phyloP scores from a whole-genome alignment of 768 basidiomycete species.

The Rhizopogon vulgaris region DNA sequence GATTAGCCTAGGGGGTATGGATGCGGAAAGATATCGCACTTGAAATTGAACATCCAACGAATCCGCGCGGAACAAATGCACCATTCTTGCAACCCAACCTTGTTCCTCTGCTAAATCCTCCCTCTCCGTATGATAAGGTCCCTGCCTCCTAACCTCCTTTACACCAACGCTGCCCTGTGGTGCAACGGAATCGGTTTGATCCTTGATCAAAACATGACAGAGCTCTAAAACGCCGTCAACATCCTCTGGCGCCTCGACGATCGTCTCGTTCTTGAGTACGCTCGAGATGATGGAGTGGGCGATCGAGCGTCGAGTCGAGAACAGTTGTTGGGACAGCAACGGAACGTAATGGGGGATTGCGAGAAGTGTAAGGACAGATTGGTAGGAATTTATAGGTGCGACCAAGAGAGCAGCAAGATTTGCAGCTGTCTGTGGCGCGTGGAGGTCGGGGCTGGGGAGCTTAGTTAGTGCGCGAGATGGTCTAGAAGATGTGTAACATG shows the following conservation, averaged over 20 bases:
- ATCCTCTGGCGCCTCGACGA: slow-evolving; percentile 90
- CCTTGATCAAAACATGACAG: slow-evolving; percentile 87
- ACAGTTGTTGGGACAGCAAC: slow-evolving; percentile 80
- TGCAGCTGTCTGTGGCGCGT: slow-evolving; percentile 77
- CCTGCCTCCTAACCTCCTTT: slow-evolving; percentile 49
- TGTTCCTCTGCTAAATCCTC: slow-evolving; percentile 98
- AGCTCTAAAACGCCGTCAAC: slow-evolving; percentile 91
- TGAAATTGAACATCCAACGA: slow-evolving; percentile 86
- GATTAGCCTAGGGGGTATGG: background rate
- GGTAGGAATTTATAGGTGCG: slow-evolving; percentile 94
- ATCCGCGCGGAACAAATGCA: slow-evolving; percentile 89
- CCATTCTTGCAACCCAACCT: slow-evolving; percentile 97
- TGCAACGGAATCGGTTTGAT: slow-evolving; percentile 56
- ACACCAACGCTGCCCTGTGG: slow-evolving; percentile 21
- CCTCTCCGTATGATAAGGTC: slow-evolving; percentile 58
- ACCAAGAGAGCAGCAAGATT: slow-evolving; percentile 91
- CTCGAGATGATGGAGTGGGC: slow-evolving; percentile 93
- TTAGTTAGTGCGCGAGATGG: slow-evolving; percentile 3
- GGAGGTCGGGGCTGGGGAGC: slow-evolving; percentile 69
- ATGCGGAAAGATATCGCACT: slow-evolving; percentile 37
- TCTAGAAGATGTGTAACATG: slow-evolving; percentile 21
- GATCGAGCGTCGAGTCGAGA: slow-evolving; percentile 84
- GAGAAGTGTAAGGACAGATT: slow-evolving; percentile 94
- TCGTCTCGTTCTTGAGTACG: slow-evolving; percentile 93
- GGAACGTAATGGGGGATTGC: slow-evolving; percentile 88